Base-by-base conservation (phyloP, 768 basidiomycete species). In the Boletus bicolor region DNA sequence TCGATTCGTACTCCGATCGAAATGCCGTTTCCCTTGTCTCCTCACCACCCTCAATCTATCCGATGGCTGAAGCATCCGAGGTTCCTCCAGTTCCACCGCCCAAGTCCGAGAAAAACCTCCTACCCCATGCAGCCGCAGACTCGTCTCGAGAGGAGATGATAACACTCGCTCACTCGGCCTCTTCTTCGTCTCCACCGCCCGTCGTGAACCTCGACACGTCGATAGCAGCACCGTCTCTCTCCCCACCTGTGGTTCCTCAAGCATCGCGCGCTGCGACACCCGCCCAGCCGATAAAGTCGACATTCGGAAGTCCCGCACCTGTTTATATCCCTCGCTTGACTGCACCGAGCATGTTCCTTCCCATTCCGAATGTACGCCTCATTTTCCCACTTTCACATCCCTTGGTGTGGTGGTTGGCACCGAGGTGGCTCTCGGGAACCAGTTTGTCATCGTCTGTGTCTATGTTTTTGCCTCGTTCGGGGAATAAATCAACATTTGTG, bases 311-410 rank as follows among this genome's bases (percentile, higher is more conserved):
- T 17, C 55, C 63, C 21, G 53, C 65, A 12, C 67, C 68, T 45
- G 64, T 89, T 21, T 85, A 83, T 68, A 75, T 89, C 28, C 88
- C 89, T 2, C 83, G 82, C 37, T 81, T 92, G 37, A 77, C 85
- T 36, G 70, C 82, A 30, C 85, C 90, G 35, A 86, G 84, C 35
- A 87, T 92, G 86, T 93, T 93, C 68, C 74, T 92, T 45, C 91
- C 91, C n/a, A 87, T 92, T 42, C 91, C 91, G 49, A 91, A 91
- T 76, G 91, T 93, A 80, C 83, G 88, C 82, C 74, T 63, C 62
- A 32, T 61, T 70, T 67, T 49, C 53, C 73, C 73, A 48, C 72
- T 81, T 58, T 80, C 78, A 44, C 75, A 75, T 70, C 71, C 76
- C 55, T 75, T 87, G 44, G 77, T 79, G 11, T 87, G 83, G 83